Evolutionary conservation across 164 flowering plant genomes (phyloP), one percentile per base, ranked within the genome.

Genomic region (Vitis rotundifolia): DNA sequence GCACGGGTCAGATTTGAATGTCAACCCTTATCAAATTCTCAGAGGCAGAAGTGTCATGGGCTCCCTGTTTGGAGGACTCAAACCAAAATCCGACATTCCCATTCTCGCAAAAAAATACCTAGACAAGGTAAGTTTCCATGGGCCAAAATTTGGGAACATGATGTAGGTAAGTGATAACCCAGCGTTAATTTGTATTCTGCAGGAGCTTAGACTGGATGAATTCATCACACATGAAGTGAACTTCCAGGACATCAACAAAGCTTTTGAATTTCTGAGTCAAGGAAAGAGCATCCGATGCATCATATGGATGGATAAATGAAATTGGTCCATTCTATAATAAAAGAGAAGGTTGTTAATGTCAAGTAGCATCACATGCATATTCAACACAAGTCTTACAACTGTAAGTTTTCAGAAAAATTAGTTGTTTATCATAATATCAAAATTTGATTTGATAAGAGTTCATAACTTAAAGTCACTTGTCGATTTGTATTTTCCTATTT

Each of bases 281-380:
- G 92, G 92, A 22, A 86, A 87, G 75, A 72, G 89, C 68, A 51
- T 90, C 11, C 85, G 93, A 1, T 92, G 97, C 81, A 73, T 92
- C 8, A 86, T 92, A 49, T 86, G 94, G 97, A 88, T 92, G 93
- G 86, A 87, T 49, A 63, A 63, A 64, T 73, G 67, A 52, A 66
- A 18, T 5, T 13, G 56, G 14, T 53, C 11, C 16, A 14, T 11
- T 15, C n/a, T 53, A 31, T 31, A 6, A 31, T 31, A 0, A 31
- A 6, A 31, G 44, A 6, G 44, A 31, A 37, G 44, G 44, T 37
- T 37, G 0, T 5, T 37, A 3, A 37, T 37, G 44, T 22, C 2
- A 22, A 22, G 0, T 22, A 22, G 26, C 26, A 22, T 22, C 26
- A 22, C 26, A 22, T 22, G 26, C 26, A 22, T 22, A 22, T 22